Percentiles rank a stretch among this genome's conserved stretches.
These are phyloP conservation scores for Boletus insuetus DNA, from an alignment of 768 basidiomycete species.

Conservation along the genomic window DNA sequence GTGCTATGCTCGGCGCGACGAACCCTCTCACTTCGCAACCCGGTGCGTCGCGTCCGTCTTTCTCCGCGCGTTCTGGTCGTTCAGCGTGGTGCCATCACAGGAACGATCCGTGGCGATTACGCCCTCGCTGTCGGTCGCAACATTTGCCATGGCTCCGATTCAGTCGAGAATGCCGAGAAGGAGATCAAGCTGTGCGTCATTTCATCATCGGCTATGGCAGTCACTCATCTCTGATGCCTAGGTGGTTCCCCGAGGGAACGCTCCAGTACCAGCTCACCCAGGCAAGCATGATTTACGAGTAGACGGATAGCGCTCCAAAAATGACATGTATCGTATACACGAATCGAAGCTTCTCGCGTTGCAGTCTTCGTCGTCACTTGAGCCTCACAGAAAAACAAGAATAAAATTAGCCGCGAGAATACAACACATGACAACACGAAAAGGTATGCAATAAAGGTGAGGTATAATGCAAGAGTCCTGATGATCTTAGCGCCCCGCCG, in stretches of 20 bases:
- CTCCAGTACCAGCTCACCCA: slow-evolving; percentile 66
- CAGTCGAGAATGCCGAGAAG: slow-evolving; percentile 87
- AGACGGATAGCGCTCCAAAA: slow-evolving; percentile 24
- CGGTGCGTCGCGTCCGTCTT: slow-evolving; percentile 47
- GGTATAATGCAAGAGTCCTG: slow-evolving; percentile 24
- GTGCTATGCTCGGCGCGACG: slow-evolving; percentile 93
- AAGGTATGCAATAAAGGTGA: slow-evolving; percentile 21
- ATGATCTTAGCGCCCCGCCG: slow-evolving; percentile 1
- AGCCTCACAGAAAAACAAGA: not conserved
- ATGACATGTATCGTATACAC: slow-evolving; percentile 21
- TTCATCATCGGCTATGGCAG: not conserved
- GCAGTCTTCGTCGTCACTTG: not conserved
- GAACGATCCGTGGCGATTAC: slow-evolving; percentile 95
- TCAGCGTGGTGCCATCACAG: slow-evolving; percentile 35
- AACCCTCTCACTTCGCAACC: slow-evolving; percentile 90
- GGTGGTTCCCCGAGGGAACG: slow-evolving; percentile 91
- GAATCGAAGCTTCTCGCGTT: not conserved
- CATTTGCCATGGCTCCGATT: slow-evolving; percentile 90
- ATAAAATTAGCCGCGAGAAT: not conserved
- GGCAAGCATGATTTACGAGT: slow-evolving; percentile 81
- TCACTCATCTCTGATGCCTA: slow-evolving; percentile 28
- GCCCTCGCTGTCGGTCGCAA: slow-evolving; percentile 93
- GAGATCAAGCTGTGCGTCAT: slow-evolving; percentile 83
- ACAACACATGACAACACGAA: not conserved
- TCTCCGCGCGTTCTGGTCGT: slow-evolving; percentile 1